Conservation (phyloP, 345 rosid genomes). For the Excoecaria cochinchinensis region DNA sequence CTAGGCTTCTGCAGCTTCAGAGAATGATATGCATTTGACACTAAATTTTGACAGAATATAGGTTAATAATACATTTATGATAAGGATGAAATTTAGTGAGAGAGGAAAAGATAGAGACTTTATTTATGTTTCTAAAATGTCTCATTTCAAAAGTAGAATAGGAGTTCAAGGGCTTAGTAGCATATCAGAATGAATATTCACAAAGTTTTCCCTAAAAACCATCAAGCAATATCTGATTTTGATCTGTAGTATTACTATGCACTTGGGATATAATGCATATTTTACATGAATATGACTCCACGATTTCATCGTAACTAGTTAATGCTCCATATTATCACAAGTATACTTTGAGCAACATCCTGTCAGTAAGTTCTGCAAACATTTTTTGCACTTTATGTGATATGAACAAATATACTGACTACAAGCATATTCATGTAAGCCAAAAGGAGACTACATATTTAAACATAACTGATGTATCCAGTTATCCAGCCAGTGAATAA, state of each 20-base stretch:
- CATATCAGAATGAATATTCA: background rate
- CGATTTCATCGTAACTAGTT: background rate
- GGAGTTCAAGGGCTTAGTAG: background rate
- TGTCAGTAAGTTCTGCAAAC: background rate
- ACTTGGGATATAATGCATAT: background rate
- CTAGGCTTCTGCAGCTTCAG: background rate
- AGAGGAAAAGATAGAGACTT: background rate
- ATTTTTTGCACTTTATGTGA: background rate
- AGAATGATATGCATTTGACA: background rate
- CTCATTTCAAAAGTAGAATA: background rate
- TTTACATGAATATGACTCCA: background rate
- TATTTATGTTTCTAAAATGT: background rate
- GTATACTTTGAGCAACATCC: background rate
- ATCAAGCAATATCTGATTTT: too few relatives aligned
- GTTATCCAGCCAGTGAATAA: background rate
- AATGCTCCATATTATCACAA: background rate
- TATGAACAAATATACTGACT: background rate
- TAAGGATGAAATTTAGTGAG: background rate
- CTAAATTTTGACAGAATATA: background rate
- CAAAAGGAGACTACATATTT: background rate
- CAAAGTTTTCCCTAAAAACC: background rate
- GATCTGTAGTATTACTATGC: background rate
- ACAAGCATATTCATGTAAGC: background rate
- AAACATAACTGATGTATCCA: background rate
- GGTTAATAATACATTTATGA: background rate